phyloP scores from a whole-genome alignment of 2,329 filamentous ascomycete genomes.

The Scedosporium aurantiacum region DNA sequence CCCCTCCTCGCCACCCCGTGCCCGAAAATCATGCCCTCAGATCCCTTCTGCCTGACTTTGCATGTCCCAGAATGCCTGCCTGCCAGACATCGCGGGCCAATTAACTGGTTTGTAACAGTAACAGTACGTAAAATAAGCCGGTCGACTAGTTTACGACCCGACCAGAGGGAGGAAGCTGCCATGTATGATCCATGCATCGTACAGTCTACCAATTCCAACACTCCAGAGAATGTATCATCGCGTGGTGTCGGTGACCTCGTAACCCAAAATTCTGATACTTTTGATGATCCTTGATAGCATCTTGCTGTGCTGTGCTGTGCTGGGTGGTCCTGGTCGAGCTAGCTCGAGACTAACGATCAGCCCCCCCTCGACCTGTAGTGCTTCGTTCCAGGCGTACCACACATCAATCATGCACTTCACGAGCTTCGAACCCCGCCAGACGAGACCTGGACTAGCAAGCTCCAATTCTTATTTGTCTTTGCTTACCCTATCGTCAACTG shows the following conservation, averaged over 20 bases:
- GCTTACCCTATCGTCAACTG: background rate
- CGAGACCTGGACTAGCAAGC: background rate
- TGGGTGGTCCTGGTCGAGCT: background rate
- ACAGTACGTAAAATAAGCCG: background rate
- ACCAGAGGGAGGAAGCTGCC: background rate
- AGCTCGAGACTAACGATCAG: slow-evolving; percentile 1
- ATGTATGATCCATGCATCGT: background rate
- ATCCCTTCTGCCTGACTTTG: background rate
- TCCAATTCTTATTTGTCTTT: background rate
- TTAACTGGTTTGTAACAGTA: background rate
- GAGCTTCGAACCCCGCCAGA: background rate
- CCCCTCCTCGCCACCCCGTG: background rate
- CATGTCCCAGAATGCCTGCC: background rate
- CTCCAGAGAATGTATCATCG: background rate
- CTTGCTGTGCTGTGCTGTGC: background rate
- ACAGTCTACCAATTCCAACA: background rate
- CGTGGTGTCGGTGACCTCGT: background rate
- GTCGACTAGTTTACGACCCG: background rate
- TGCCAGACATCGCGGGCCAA: background rate
- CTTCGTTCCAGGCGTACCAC: background rate
- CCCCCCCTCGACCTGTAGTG: background rate
- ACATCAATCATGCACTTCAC: background rate
- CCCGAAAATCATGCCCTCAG: background rate
- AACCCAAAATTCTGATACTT: background rate
- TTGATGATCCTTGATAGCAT: background rate